A percentile compares a stretch with the other conserved stretches of the same genome.
Evolutionary conservation across 2,329 filamentous ascomycete genomes (phyloP).

Genomic region (Phoma sp.): DNA sequence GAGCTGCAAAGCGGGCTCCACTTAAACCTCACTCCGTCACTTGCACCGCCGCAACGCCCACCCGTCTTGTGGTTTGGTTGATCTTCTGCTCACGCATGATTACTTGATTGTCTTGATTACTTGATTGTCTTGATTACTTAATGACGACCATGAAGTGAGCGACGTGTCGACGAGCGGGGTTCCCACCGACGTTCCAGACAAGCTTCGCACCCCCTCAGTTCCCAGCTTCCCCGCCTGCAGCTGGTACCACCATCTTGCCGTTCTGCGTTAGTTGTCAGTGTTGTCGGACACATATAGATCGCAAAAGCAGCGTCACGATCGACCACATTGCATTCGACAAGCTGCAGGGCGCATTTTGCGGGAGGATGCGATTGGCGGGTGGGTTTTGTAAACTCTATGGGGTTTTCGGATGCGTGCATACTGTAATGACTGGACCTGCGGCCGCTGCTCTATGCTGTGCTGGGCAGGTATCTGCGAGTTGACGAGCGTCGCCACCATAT

Average conservation of each 20-base stretch:
- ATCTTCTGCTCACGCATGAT: neutral
- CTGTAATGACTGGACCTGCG: constrained; percentile 5
- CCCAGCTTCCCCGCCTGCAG: constrained; percentile 7
- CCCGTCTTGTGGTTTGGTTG: too few relatives aligned
- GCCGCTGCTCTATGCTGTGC: neutral
- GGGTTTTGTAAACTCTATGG: too few relatives aligned
- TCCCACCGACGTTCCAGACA: neutral
- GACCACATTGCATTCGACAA: neutral
- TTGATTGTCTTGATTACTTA: too few relatives aligned
- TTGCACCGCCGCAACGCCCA: neutral
- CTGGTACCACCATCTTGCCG: neutral
- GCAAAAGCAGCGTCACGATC: constrained; percentile 12
- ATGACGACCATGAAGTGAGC: too few relatives aligned
- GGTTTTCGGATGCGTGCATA: too few relatives aligned
- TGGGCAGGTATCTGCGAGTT: neutral
- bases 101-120: too few relatives aligned
- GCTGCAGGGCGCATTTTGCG: neutral
- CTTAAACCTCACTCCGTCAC: too few relatives aligned
- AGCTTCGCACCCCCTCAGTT: neutral
- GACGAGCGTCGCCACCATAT: constrained; percentile 4
- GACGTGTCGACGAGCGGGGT: neutral
- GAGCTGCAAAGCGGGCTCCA: too few relatives aligned
- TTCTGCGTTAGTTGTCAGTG: neutral
- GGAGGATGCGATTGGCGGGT: constrained; percentile 1
- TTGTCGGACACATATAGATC: neutral